Conservation (phyloP, 2,329 filamentous ascomycete genomes). For the Neopestalotiopsis sp. region DNA sequence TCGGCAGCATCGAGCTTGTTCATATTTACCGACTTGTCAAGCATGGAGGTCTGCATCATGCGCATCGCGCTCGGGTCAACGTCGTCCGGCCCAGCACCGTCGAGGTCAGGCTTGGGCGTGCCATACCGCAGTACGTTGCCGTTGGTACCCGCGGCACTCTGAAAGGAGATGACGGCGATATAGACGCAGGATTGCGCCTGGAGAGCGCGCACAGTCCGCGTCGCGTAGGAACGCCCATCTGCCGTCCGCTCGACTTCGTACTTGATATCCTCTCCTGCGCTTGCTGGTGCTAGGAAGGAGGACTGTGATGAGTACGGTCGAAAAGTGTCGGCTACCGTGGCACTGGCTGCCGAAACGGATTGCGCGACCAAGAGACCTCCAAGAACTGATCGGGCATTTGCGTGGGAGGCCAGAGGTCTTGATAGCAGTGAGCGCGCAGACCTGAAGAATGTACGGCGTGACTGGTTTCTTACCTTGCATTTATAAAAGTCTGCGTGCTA, state of each 20-base stretch:
- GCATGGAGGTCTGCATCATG: neutral
- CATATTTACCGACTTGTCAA: neutral
- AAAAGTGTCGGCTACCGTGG: neutral
- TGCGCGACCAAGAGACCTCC: slow-evolving; percentile 9
- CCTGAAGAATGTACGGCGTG: neutral
- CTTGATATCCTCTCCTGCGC: neutral
- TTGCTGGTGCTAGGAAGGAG: neutral
- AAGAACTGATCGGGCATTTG: slow-evolving; percentile 3
- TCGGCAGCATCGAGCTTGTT: slow-evolving; percentile 9
- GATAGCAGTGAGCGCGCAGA: neutral
- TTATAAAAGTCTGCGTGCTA: neutral
- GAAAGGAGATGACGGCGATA: slow-evolving; percentile 24
- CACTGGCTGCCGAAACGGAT: slow-evolving; percentile 10
- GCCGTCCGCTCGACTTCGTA: slow-evolving; percentile 22
- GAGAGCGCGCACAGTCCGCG: slow-evolving; percentile 21
- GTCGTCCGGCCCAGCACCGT: neutral
- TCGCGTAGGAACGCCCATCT: slow-evolving; percentile 23
- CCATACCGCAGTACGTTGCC: neutral
- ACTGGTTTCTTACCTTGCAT: neutral
- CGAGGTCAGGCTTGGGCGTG: slow-evolving; percentile 2
- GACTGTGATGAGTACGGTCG: neutral
- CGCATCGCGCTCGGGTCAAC: neutral
- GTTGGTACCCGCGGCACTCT: slow-evolving; percentile 9
- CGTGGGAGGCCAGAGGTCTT: neutral
- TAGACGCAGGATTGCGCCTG: slow-evolving; percentile 18